These are phyloP conservation scores for Diaporthe sp. DNA, from an alignment of 2,329 filamentous ascomycete genomes.

Conservation along the genomic window DNA sequence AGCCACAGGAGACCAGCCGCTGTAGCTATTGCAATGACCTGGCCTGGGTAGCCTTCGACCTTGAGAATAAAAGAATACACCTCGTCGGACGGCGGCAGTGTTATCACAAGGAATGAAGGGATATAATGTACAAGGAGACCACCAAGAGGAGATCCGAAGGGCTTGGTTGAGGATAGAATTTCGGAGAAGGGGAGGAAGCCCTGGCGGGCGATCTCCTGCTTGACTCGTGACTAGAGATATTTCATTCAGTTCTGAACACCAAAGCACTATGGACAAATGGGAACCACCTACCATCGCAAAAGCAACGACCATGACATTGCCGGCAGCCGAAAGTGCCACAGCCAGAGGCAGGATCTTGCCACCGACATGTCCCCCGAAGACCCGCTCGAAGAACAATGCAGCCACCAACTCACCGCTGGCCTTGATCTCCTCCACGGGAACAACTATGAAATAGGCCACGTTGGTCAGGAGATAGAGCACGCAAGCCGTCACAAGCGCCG, in stretches of 20 bases:
- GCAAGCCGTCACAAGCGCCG: conserved; percentile 72
- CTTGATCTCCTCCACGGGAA: conserved; percentile 77
- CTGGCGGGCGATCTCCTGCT: conserved; percentile 34
- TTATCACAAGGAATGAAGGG: conserved; percentile 76
- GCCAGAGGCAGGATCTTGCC: conserved; percentile 18
- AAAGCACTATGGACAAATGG: no score
- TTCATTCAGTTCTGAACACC: background rate
- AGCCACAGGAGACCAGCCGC: conserved; percentile 72
- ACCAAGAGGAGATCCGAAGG: conserved; percentile 76
- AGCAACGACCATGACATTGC: conserved; percentile 82
- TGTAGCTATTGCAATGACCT: conserved; percentile 63
- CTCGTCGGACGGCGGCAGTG: conserved; percentile 73
- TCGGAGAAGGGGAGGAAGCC: conserved; percentile 51
- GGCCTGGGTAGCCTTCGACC: conserved; percentile 68
- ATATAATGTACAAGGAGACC: conserved; percentile 78
- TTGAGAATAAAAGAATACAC: conserved; percentile 82
- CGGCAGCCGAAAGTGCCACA: conserved; percentile 76
- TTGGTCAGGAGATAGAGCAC: conserved; percentile 76
- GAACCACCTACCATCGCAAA: conserved; percentile 60
- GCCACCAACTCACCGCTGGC: conserved; percentile 76
- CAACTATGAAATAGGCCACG: conserved; percentile 72
- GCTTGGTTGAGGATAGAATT: conserved; percentile 73
- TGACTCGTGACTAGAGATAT: conserved; percentile 61
- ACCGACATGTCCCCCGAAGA: conserved; percentile 68
- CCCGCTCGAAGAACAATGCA: conserved; percentile 74